Evolutionary conservation across 257 asterid genomes (phyloP).

Genomic region (Petunia axillaris): DNA sequence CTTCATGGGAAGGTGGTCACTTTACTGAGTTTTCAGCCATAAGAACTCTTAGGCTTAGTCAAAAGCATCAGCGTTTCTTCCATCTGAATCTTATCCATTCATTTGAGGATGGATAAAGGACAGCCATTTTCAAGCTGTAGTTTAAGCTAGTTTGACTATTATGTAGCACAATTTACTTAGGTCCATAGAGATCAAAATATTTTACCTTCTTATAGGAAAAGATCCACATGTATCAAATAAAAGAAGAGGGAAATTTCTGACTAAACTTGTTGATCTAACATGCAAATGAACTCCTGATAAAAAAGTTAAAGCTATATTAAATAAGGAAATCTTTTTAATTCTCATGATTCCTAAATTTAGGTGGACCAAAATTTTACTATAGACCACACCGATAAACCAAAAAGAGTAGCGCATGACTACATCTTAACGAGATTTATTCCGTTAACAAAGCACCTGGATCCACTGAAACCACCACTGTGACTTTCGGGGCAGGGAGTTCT

Average conservation of each 20-base stretch:
- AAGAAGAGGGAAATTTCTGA: not conserved
- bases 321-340: too few species aligned
- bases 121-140: conserved; percentile 1
- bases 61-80: not conserved
- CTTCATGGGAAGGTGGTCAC: not conserved
- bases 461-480: too few species aligned
- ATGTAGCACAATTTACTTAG: not conserved
- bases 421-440: too few species aligned
- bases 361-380: too few species aligned
- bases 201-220: not conserved
- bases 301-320: too few species aligned
- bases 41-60: not conserved
- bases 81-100: not conserved
- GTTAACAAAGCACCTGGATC: too few species aligned
- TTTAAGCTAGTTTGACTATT: not conserved
- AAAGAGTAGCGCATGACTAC: too few species aligned
- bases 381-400: too few species aligned
- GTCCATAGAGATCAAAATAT: conserved; percentile 1
- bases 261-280: too few species aligned
- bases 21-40: not conserved
- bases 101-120: not conserved
- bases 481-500: too few species aligned
- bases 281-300: too few species aligned
- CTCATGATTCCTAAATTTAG: too few species aligned
- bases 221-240: not conserved